Evolutionary conservation across 2,329 filamentous ascomycete genomes (phyloP).

Genomic region (Escovopsis sp.): DNA sequence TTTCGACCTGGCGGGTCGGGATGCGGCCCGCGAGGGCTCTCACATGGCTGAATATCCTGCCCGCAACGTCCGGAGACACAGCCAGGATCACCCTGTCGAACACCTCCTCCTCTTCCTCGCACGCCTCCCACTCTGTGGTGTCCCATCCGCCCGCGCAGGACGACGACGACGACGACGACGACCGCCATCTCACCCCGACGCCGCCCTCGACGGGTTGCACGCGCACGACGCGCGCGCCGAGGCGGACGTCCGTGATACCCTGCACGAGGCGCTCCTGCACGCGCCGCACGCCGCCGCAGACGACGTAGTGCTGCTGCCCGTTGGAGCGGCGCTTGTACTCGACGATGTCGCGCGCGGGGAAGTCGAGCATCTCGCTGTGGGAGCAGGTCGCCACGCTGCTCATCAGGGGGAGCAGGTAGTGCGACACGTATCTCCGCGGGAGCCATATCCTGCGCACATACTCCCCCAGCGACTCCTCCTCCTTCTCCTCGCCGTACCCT

Average conservation of each 20-base stretch:
- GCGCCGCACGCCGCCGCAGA: constrained; percentile 32
- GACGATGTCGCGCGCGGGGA: constrained; percentile 37
- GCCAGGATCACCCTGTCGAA: constrained; percentile 41
- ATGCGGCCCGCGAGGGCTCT: constrained; percentile 23
- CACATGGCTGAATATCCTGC: constrained; percentile 30
- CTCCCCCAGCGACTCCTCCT: constrained; percentile 29
- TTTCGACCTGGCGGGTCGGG: constrained; percentile 33
- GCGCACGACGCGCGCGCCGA: constrained; percentile 23
- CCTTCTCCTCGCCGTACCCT: background rate
- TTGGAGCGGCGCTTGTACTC: constrained; percentile 34
- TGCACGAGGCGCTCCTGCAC: constrained; percentile 31
- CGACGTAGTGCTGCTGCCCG: constrained; percentile 34
- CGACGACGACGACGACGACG: background rate
- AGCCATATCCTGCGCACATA: constrained; percentile 37
- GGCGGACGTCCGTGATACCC: constrained; percentile 24
- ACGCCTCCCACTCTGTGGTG: too few relatives aligned
- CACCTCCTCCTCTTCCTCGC: constrained; percentile 12
- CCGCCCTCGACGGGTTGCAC: constrained; percentile 14
- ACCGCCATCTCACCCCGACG: constrained; percentile 22
- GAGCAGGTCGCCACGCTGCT: constrained; percentile 40
- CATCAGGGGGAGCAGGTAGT: constrained; percentile 40
- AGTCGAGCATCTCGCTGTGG: constrained; percentile 32
- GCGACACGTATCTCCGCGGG: constrained; percentile 29
- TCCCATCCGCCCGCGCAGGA: background rate
- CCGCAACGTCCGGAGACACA: constrained; percentile 38